Evolutionary conservation across 306 rosid species (phyloP), one percentile per base, ranked within the genome.

Genomic region (Senna siamea): DNA sequence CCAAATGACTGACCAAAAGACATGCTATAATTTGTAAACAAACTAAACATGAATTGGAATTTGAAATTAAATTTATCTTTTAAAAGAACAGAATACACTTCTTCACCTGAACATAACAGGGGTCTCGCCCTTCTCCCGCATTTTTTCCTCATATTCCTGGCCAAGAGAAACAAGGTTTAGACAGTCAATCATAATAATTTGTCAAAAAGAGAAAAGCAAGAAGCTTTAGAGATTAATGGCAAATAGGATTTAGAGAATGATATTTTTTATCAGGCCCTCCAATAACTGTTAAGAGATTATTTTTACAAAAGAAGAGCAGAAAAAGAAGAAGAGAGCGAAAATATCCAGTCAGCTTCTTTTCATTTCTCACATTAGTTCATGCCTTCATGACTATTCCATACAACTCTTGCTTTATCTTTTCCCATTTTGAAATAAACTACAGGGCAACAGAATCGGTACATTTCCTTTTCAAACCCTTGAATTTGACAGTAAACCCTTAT

Each of bases 31-130:
- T 70, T 66, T 66, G 75, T 78, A 77, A 83, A 77, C 75, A 19
- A 72, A 84, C 32, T 43, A 76, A 60, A 70, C 19, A 79, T 41
- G 63, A 76, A 75, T 68, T 57, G 44, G 72, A 32, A 32, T 57
- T 14, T 28, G 73, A 13, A 78, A 37, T 19, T 57, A 74, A 77
- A 70, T 61, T 62, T 8, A 35, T 17, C 62, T 10, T 61, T 71
- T 22, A 69, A 82, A 70, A 26, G 56, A 61, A 18, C 69, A 41
- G 55, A 38, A 40, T 53, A 69, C 69, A 44, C 70, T 14, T 65
- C 64, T 41, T 74, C 79, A 95, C 99, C 99, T 95, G 93, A 95
- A 95, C 99, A 95, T 95, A 71, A 95, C 92, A 18, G 99, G 99
- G 28, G 82, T 69, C 83, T 95, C 99, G 15, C 99, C 99, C 92